Evolutionary conservation across 805 yeast species (phyloP).

Genomic region (Hemisphaericaspora nanyangensis): DNA sequence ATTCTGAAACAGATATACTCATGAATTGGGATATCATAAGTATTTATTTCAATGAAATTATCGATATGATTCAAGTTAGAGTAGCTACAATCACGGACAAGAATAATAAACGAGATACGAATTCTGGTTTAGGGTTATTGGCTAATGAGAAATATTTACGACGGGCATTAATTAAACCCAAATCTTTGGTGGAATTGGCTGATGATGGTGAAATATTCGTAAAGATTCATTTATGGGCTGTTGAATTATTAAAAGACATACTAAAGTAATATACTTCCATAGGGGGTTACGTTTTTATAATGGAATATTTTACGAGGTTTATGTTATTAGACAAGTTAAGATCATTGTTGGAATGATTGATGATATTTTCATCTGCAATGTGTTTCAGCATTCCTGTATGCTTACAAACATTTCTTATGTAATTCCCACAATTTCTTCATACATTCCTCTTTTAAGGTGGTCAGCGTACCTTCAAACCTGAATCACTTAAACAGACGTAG

Average conservation of each 20-base stretch:
- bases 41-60: conserved; percentile 26
- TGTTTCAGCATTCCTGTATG: no score
- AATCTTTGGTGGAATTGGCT: conserved; percentile 51
- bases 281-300: no score
- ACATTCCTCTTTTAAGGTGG: no score
- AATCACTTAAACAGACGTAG: no score
- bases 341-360: no score
- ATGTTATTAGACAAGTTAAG: no score
- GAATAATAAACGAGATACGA: conserved; percentile 17
- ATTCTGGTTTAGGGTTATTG: conserved; percentile 18
- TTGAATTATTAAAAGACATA: conserved; percentile 43
- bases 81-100: conserved; percentile 13
- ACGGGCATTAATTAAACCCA: conserved; percentile 53
- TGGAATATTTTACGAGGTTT: no score
- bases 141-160: conserved; percentile 57
- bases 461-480: no score
- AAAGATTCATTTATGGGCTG: conserved; percentile 62
- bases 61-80: conserved; percentile 26
- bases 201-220: conserved; percentile 52
- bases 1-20: conserved; percentile 50
- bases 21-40: conserved; percentile 51
- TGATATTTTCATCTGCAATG: no score
- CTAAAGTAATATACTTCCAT: no score
- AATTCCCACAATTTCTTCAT: no score
- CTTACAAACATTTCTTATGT: no score